A percentile compares a stretch with the other conserved stretches of the same genome.
Evolutionary conservation across 106 monocot genomes (phyloP).

Genomic region (Vanilla planifolia): DNA sequence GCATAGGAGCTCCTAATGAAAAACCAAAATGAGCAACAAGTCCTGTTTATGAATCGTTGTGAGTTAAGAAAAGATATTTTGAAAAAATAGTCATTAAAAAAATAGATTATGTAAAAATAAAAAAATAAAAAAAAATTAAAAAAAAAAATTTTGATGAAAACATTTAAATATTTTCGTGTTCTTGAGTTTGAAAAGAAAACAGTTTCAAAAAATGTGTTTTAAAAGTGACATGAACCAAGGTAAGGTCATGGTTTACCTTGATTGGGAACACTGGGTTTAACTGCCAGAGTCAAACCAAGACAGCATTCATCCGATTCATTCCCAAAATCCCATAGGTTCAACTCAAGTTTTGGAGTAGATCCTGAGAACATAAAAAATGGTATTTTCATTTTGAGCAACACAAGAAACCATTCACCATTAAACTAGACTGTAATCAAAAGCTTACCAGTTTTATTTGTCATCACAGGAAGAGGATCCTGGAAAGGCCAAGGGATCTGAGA

Average conservation of each 20-base stretch:
- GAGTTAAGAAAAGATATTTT: no score
- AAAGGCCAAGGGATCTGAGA: constrained; percentile 32
- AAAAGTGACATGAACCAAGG: no score
- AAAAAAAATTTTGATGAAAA: no score
- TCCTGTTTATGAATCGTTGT: no score
- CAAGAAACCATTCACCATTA: background rate
- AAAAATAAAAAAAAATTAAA: no score
- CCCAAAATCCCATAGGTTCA: constrained; percentile 76
- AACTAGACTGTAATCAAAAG: background rate
- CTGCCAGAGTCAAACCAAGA: constrained; percentile 77
- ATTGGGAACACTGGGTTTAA: constrained; percentile 51
- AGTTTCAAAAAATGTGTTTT: no score
- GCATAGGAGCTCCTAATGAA: no score
- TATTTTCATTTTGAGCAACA: background rate
- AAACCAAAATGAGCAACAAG: no score
- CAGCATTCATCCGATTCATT: constrained; percentile 63
- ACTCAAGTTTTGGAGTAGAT: constrained; percentile 55
- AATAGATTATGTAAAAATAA: no score
- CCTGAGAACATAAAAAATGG: constrained; percentile 18
- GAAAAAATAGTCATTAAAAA: no score
- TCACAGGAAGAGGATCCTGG: constrained; percentile 23
- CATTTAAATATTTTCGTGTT: no score
- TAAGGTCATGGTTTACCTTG: constrained; percentile 23
- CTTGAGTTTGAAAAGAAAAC: no score
- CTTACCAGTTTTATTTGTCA: constrained; percentile 23